A percentile compares a stretch with the other conserved stretches of the same genome.
Evolutionary conservation across 371 early-diverging fungal species (phyloP).

Genomic region (Batrachochytrium dendrobatidis): DNA sequence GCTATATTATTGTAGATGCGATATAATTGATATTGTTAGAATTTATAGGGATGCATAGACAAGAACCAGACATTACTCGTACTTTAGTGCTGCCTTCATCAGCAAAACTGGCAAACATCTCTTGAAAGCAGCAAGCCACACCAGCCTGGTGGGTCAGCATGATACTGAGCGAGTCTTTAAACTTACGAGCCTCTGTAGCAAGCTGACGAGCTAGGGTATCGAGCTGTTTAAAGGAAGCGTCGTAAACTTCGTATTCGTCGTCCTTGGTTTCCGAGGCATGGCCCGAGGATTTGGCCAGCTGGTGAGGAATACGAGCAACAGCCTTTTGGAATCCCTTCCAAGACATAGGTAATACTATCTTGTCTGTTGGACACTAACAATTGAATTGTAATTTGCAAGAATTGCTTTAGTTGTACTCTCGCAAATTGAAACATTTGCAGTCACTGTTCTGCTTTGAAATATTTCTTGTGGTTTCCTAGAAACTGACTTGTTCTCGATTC

Average conservation of each 20-base stretch:
- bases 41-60: too few species aligned
- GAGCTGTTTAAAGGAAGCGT: slow-evolving; percentile 52
- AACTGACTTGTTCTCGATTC: too few species aligned
- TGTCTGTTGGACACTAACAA: neutral
- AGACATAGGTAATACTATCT: slow-evolving; percentile 33
- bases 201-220: slow-evolving; percentile 51
- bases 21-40: slow-evolving; percentile 20
- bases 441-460: too few species aligned
- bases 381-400: too few species aligned
- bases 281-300: slow-evolving; percentile 43
- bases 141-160: slow-evolving; percentile 61
- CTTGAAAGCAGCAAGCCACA: slow-evolving; percentile 51
- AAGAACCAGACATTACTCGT: too few species aligned
- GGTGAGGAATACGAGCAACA: slow-evolving; percentile 53
- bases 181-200: slow-evolving; percentile 58
- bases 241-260: slow-evolving; percentile 56
- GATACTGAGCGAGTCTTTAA: slow-evolving; percentile 63
- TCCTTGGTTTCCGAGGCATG: slow-evolving; percentile 54
- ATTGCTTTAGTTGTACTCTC: too few species aligned
- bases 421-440: too few species aligned
- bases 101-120: neutral
- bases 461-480: too few species aligned
- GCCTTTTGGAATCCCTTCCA: slow-evolving; percentile 59
- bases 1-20: too few species aligned
- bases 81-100: neutral